Percentiles rank a stretch among this genome's conserved stretches.
Conservation (phyloP, 2,329 filamentous ascomycete genomes). For the Colletotrichum zoysiae region DNA sequence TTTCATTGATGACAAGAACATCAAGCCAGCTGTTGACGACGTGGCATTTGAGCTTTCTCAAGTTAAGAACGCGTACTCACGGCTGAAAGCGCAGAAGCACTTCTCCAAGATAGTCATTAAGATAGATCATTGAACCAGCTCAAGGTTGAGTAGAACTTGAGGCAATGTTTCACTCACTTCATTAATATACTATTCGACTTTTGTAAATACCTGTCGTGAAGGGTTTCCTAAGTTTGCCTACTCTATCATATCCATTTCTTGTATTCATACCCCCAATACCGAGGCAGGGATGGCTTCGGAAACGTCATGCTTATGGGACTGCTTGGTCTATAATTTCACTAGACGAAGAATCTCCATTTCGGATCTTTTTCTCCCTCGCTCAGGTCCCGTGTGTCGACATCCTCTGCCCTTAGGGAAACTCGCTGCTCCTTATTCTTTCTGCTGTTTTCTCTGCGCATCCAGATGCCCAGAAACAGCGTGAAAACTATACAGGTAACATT, state of each 20-base stretch:
- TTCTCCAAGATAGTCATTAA: conserved; percentile 53
- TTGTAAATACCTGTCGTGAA: neutral
- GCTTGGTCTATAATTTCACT: neutral
- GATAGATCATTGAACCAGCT: conserved; percentile 43
- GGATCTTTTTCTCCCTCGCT: conserved; percentile 53
- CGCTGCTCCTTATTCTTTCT: conserved; percentile 55
- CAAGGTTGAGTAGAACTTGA: neutral
- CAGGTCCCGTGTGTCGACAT: conserved; percentile 56
- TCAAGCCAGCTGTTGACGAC: conserved; percentile 50
- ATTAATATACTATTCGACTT: too few relatives aligned
- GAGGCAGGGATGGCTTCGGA: accelerated
- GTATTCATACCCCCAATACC: neutral
- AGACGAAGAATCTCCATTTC: conserved; percentile 53
- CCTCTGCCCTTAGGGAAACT: conserved; percentile 49
- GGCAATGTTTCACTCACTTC: accelerated
- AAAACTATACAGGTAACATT: conserved; percentile 57
- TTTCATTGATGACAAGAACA: conserved; percentile 50
- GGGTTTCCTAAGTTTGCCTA: neutral
- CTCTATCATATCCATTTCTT: too few relatives aligned
- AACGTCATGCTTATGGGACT: neutral
- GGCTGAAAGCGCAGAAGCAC: conserved; percentile 51
- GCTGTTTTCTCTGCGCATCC: conserved; percentile 60
- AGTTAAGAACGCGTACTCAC: conserved; percentile 50
- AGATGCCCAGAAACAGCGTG: conserved; percentile 54
- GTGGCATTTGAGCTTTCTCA: conserved; percentile 49